Evolutionary conservation across 257 asterid species (phyloP), one percentile per base, ranked within the genome.

Genomic region (Scutellaria barbata): DNA sequence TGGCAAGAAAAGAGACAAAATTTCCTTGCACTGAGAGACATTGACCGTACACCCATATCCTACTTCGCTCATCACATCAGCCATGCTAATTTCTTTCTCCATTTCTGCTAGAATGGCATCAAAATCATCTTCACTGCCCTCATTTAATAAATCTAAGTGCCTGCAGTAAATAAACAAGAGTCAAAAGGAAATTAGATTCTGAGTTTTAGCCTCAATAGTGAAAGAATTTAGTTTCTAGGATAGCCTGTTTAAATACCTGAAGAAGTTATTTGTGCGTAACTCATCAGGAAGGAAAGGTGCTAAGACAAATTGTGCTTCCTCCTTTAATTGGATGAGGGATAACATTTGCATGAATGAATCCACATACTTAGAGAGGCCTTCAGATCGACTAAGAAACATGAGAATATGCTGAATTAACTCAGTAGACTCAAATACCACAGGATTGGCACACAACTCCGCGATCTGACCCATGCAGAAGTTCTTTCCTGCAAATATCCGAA

Each of bases 21-120:
- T 86, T 76, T 95, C 97, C 70, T 87, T 92, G 96, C 99, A 95
- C 61, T 83, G 96, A 66, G 92, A 66, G 45, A 80, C 83, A 78
- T 76, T 83, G 33, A 66, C 84, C 17, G 97, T 92, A 94, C 98
- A 92, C 51, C 95, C 95, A 82, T 88, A 92, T 74, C 99, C 98
- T 75, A 95, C 79, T 79, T 95, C 99, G 74, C 86, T 85, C 92
- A 95, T 85, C 69, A 88, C 83, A 67, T 88, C 98, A 53, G 97
- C 90, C 87, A 95, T 88, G 85, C 91, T 85, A 85, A 87, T 87
- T 86, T 88, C 98, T 80, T 86, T 90, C 87, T 92, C 97, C 98
- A 92, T 87, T 75, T 95, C 98, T 25, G 90, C 96, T 80, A 95
- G 84, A 77, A 95, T 78, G 77, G 84, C 85, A 82, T 92, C 97